Conservation (phyloP, 768 basidiomycete genomes). For the Lentinula raphanica region DNA sequence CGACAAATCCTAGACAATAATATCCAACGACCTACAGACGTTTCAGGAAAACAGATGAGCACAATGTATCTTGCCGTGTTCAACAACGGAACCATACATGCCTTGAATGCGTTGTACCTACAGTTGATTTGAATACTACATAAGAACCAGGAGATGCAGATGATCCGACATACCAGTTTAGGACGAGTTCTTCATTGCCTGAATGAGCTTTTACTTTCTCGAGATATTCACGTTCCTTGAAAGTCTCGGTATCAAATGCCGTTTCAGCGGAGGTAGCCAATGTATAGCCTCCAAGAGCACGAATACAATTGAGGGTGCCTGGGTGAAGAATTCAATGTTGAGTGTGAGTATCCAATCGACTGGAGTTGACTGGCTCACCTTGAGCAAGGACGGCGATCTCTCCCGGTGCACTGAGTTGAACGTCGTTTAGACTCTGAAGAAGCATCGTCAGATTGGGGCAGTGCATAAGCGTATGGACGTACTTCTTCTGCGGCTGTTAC, state of each 20-base stretch:
- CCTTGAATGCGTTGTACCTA: conserved; percentile 68
- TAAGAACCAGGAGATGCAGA: background rate
- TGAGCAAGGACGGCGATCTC: conserved; percentile 49
- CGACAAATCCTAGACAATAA: conserved; percentile 54
- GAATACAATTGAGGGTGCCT: conserved; percentile 60
- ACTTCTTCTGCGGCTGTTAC: conserved; percentile 60
- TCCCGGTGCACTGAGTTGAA: conserved; percentile 50
- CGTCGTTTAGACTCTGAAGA: conserved; percentile 50
- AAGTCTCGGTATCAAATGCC: conserved; percentile 56
- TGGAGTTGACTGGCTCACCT: conserved; percentile 26
- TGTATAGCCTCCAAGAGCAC: conserved; percentile 61
- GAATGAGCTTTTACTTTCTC: conserved; percentile 36
- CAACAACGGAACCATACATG: conserved; percentile 18
- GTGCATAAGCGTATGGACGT: conserved; percentile 4
- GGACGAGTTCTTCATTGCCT: conserved; percentile 44
- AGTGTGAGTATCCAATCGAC: background rate
- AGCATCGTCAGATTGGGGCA: background rate
- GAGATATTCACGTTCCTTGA: conserved; percentile 51
- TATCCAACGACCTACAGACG: conserved; percentile 49
- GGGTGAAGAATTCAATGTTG: no score
- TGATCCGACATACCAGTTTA: conserved; percentile 58
- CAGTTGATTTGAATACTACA: background rate
- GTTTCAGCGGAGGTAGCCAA: conserved; percentile 40
- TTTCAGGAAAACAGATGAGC: background rate
- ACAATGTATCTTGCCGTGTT: background rate